phyloP scores from a whole-genome alignment of 495 filamentous ascomycete species.

The Neurospora sp. region DNA sequence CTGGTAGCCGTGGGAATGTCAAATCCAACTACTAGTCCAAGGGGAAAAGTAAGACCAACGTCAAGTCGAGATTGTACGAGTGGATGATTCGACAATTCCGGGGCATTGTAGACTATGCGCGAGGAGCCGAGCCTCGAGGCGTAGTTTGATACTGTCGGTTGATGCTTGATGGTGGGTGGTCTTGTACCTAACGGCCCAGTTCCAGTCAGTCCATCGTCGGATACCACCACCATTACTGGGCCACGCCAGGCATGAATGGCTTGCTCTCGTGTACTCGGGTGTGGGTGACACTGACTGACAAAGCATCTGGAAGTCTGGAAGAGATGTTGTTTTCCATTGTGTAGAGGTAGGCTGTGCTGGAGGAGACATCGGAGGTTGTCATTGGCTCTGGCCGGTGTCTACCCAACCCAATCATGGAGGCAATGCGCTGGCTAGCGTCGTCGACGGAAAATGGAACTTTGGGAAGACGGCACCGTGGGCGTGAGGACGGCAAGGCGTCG shows the following conservation, averaged over 20 bases:
- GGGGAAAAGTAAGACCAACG: neutral
- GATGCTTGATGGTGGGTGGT: neutral
- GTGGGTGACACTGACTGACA: neutral
- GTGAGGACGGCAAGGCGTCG: neutral
- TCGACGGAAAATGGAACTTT: neutral
- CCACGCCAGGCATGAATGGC: neutral
- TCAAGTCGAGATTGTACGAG: neutral
- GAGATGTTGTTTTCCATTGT: neutral
- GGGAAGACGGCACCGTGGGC: neutral
- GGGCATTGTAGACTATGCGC: neutral
- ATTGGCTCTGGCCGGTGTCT: neutral
- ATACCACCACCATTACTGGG: neutral
- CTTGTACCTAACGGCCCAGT: neutral
- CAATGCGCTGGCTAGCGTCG: conserved; percentile 17
- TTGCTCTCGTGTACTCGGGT: neutral
- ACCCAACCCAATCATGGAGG: neutral
- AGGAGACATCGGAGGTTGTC: neutral
- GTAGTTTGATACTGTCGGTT: neutral
- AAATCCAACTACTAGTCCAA: neutral
- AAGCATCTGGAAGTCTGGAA: neutral
- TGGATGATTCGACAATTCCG: neutral
- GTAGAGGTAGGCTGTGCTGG: neutral
- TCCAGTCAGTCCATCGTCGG: neutral
- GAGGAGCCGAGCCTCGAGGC: neutral
- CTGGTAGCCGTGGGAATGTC: neutral